Evolutionary conservation across 2,329 filamentous ascomycete genomes (phyloP).

Genomic region (Basipetospora chlamydospora): DNA sequence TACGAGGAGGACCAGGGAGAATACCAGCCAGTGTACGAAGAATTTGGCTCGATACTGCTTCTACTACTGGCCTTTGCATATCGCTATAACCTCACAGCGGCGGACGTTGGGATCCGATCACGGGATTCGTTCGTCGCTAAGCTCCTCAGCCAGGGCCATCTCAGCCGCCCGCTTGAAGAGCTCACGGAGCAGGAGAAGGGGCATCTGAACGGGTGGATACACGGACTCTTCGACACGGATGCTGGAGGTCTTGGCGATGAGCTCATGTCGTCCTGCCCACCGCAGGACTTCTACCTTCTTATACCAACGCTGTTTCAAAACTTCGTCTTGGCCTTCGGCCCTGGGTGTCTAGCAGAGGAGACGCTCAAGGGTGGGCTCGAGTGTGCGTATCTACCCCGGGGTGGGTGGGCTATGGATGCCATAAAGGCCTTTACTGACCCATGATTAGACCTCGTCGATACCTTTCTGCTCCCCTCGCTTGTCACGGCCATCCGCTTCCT

Average conservation of each 20-base stretch:
- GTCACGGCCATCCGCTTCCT: slow-evolving; percentile 62
- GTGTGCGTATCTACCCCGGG: slow-evolving; percentile 37
- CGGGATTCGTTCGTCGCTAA: slow-evolving; percentile 54
- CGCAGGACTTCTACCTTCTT: slow-evolving; percentile 69
- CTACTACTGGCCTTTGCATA: slow-evolving; percentile 62
- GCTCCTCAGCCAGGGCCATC: slow-evolving; percentile 45
- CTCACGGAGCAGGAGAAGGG: slow-evolving; percentile 48
- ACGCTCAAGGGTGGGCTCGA: slow-evolving; percentile 62
- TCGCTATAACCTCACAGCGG: slow-evolving; percentile 51
- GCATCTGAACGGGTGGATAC: slow-evolving; percentile 61
- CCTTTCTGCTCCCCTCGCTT: slow-evolving; percentile 65
- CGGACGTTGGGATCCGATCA: slow-evolving; percentile 47
- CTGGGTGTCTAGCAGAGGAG: slow-evolving; percentile 51
- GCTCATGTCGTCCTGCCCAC: slow-evolving; percentile 66
- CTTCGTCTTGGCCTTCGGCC: slow-evolving; percentile 55
- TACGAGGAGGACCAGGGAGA: slow-evolving; percentile 76
- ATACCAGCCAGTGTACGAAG: slow-evolving; percentile 74
- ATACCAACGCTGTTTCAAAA: slow-evolving; percentile 66
- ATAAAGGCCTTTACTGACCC: too few relatives aligned
- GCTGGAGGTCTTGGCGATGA: slow-evolving; percentile 63
- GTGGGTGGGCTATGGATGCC: too few relatives aligned
- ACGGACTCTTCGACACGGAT: slow-evolving; percentile 62
- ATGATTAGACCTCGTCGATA: slow-evolving; percentile 57
- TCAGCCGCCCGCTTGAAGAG: slow-evolving; percentile 41
- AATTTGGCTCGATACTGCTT: slow-evolving; percentile 65